These are phyloP conservation scores for Pichia thaimueangensis DNA, from an alignment of 805 yeast species.

Conservation along the genomic window DNA sequence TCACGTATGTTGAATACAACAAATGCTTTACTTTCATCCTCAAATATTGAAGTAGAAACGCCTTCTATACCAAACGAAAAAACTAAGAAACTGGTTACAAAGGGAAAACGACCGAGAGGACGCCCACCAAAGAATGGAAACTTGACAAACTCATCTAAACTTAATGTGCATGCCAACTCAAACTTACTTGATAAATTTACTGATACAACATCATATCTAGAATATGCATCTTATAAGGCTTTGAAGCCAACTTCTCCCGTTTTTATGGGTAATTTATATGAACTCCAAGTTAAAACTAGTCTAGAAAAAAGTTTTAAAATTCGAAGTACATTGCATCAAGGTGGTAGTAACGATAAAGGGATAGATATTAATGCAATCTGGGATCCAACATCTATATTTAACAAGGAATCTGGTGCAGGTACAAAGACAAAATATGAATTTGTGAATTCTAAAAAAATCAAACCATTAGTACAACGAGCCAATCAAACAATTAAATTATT, in stretches of 20 bases:
- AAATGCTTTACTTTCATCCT: too few relatives aligned
- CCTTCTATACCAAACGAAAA: too few relatives aligned
- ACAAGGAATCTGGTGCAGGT: slow-evolving; percentile 4
- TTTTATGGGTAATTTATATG: slow-evolving; percentile 52
- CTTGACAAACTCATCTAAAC: background rate
- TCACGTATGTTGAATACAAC: slow-evolving; percentile 3
- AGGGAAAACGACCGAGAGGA: slow-evolving; percentile 12
- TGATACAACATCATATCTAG: slow-evolving; percentile 28
- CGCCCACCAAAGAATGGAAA: slow-evolving; percentile 4
- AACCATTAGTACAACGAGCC: slow-evolving; percentile 22
- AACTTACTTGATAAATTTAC: slow-evolving; percentile 4
- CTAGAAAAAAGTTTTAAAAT: slow-evolving; percentile 35
- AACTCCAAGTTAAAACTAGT: slow-evolving; percentile 36
- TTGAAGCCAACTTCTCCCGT: slow-evolving; percentile 42
- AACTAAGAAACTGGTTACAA: background rate
- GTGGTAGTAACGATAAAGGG: slow-evolving; percentile 54
- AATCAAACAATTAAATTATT: slow-evolving; percentile 33
- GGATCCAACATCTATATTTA: slow-evolving; percentile 30
- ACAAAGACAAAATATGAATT: slow-evolving; percentile 10
- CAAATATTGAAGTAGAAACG: too few relatives aligned
- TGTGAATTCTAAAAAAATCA: slow-evolving; percentile 24
- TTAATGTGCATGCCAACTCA: background rate
- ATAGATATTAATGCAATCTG: slow-evolving; percentile 50
- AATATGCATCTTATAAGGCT: slow-evolving; percentile 28
- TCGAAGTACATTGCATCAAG: slow-evolving; percentile 36